Conservation (phyloP, 495 filamentous ascomycete genomes). For the Talaromyces thailandensis region DNA sequence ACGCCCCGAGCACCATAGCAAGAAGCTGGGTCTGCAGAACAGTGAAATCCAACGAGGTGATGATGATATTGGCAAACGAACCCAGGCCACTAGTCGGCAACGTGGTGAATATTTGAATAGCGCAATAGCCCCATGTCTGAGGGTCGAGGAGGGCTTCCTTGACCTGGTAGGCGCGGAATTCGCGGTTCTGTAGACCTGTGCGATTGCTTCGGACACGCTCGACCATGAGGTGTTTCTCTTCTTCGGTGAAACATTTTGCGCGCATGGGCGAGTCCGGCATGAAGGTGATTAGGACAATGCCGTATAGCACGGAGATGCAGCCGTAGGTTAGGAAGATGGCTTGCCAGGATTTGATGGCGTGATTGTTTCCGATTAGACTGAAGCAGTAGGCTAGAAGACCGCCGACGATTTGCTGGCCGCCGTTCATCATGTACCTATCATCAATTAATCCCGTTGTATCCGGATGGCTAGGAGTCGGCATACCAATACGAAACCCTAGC, state of each 20-base stretch:
- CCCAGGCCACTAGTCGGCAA: constrained; percentile 60
- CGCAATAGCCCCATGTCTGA: constrained; percentile 37
- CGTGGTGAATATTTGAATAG: constrained; percentile 56
- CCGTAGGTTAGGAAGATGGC: constrained; percentile 54
- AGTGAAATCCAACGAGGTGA: constrained; percentile 34
- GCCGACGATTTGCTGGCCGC: constrained; percentile 46
- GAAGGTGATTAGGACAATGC: constrained; percentile 34
- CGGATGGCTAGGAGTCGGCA: too few species aligned
- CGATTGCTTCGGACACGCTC: constrained; percentile 39
- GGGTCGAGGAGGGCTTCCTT: constrained; percentile 35
- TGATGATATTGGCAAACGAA: constrained; percentile 56
- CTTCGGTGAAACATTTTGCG: constrained; percentile 38
- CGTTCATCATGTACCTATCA: constrained; percentile 56
- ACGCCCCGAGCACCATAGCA: constrained; percentile 62
- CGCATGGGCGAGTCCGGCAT: constrained; percentile 44
- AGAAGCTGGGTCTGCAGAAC: constrained; percentile 35
- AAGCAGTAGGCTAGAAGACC: constrained; percentile 51
- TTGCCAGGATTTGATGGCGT: constrained; percentile 43
- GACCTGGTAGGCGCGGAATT: constrained; percentile 39
- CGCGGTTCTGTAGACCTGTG: constrained; percentile 44
- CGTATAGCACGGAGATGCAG: constrained; percentile 41
- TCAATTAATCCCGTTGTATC: constrained; percentile 9
- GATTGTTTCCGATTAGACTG: constrained; percentile 35
- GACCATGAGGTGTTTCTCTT: constrained; percentile 40
- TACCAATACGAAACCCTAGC: constrained; percentile 58